Evolutionary conservation across 148 eudicot genomes (phyloP), one percentile per base, ranked within the genome.

Genomic region (Fagopyrum homotropicum): DNA sequence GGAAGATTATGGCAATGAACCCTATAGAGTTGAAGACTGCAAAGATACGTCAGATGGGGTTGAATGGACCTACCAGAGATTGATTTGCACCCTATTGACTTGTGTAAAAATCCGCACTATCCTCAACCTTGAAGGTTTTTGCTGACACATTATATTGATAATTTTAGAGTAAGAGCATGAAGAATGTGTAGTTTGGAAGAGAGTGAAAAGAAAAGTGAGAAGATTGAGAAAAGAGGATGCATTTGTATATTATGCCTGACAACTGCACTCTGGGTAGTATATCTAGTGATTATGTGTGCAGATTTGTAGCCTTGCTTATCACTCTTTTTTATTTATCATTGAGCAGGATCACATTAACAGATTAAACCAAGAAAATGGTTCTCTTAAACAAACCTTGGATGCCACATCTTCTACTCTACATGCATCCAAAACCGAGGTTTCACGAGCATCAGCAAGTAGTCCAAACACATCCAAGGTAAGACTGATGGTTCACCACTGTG

Each of bases 361-460:
- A 66, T 74, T 95, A 78, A 77, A 84, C 72, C 88, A 90, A 80
- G 98, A 95, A 88, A 88, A 86, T 84, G 88, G 85, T 45, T 83
- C 85, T 30, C 79, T 95, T 82, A 92, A 86, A 79, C 84, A 88
- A 82, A 95, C 81, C 75, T 79, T 87, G 70, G 86, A 80, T 68
- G 80, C 80, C 7, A 80, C 87, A 74, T 89, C 74, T 83, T 82
- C 88, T 61, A 79, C 89, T 59, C 76, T 82, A 71, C 85, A 77
- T 80, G 79, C 88, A 76, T 76, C 92, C 17, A 85, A 83, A 82
- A 85, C 68, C 44, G 93, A 88, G 69, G 74, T 87, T 71, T 81
- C 80, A 55, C 82, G 74, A 80, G 68, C 79, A 68, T 80, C 86
- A 22, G 51, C 86, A 73, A 86, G 71, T 60, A 79, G 84, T 72